Base-by-base conservation (phyloP, 1,139 yeast genomes). In the Saccharomycopsis hybrid region DNA sequence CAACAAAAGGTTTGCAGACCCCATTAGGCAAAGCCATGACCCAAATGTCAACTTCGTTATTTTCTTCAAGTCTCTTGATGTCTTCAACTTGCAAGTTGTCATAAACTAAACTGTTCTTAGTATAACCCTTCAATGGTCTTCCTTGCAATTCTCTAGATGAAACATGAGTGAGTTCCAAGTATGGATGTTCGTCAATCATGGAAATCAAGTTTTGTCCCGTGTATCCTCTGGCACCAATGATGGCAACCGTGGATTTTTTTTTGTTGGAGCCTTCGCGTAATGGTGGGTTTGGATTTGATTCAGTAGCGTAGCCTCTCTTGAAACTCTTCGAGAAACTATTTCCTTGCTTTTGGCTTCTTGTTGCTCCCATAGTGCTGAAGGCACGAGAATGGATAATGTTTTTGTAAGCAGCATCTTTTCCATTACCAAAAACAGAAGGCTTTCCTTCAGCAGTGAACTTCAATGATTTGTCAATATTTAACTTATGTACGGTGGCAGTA, bases 21-120 rank as follows among this genome's bases (percentile, higher is more conserved):
- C 97, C 97, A 65, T 92, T 92, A 56, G 99, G 98, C 61, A 94
- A 76, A 1, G 98, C 98, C 98, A 92, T 92, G 38, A 94, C 95
- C 98, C 99, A 52, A 52, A 90, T 83, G 62, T 94, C 98, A 50
- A 92, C 87, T 49, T 80, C 87, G 44, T 82, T 80, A 42, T 79
- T 72, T 58, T 80, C 77, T 67, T 90, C 97, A 56, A 92, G 72
- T 57, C 74, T 71, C 62, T 80, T 79, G 57, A 92, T 85, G 61
- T 92, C 97, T 63, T 89, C 96, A 82, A 77, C 64, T 85, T 92
- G 92, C 59, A 94, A 74, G 67, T 90, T 92, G 56, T 87, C 87
- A 68, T 92, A 92, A 48, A 77, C 76, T 53, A 92, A 78, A 54
- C 85, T 80, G 50, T 77, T 74, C 70, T 92, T 92, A 62, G 81